Percentiles rank a stretch among this genome's conserved stretches.
phyloP scores from a whole-genome alignment of 257 asterid species.

The Solanum rostratum region DNA sequence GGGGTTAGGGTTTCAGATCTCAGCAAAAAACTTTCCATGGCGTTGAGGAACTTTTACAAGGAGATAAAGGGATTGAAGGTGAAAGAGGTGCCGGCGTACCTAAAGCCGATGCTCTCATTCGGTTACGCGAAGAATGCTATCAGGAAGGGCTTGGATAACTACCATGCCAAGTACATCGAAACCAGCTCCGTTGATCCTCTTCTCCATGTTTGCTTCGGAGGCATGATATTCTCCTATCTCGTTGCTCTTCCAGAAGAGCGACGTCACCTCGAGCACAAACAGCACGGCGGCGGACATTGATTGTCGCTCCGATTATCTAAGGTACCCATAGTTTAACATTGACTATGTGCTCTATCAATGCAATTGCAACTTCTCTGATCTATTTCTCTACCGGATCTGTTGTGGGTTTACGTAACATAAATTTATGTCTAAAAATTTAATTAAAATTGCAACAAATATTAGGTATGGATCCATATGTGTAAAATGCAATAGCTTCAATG shows the following conservation, averaged over 20 bases:
- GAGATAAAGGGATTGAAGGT: slow-evolving; percentile 73
- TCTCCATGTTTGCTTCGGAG: slow-evolving; percentile 75
- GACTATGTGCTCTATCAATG: not conserved
- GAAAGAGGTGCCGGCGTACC: slow-evolving; percentile 61
- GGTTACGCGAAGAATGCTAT: slow-evolving; percentile 25
- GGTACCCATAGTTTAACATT: not conserved
- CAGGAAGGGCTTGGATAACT: slow-evolving; percentile 46
- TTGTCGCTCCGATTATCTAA: not conserved
- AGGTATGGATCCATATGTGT: not conserved
- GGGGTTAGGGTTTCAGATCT: slow-evolving; percentile 17
- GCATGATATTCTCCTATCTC: slow-evolving; percentile 76
- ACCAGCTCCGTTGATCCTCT: slow-evolving; percentile 58
- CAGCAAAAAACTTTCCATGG: slow-evolving; percentile 23
- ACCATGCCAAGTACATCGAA: slow-evolving; percentile 70
- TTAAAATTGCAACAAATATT: not conserved
- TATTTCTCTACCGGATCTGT: not conserved
- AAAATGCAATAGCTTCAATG: not conserved
- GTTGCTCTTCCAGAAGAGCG: slow-evolving; percentile 98
- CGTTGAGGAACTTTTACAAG: slow-evolving; percentile 57
- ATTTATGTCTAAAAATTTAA: not conserved
- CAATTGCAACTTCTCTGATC: not conserved
- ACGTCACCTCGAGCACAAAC: slow-evolving; percentile 79
- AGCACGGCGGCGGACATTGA: slow-evolving; percentile 26
- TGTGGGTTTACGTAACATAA: not conserved
- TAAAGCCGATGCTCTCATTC: slow-evolving; percentile 58